Conservation (phyloP, 495 filamentous ascomycete genomes). For the Astrothelium subdiscretum region DNA sequence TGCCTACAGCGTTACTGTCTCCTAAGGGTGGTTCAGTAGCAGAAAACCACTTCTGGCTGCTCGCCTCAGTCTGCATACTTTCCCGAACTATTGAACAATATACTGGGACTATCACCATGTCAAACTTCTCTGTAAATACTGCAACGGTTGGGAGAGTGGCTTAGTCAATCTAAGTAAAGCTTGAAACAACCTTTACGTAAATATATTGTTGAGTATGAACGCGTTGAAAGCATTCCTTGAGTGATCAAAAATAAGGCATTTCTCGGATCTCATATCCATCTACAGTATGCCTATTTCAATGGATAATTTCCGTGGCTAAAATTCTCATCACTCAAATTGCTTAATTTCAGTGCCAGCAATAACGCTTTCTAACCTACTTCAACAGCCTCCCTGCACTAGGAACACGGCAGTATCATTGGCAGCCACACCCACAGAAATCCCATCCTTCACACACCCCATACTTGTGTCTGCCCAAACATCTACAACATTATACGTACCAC, state of each 20-base stretch:
- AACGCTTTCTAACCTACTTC: neutral
- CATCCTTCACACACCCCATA: slow-evolving; percentile 35
- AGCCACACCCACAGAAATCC: slow-evolving; percentile 28
- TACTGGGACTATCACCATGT: neutral
- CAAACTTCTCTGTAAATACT: neutral
- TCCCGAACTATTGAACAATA: too few relatives aligned
- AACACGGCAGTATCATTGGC: slow-evolving; percentile 42
- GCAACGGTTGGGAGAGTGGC: neutral
- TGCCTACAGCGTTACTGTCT: neutral
- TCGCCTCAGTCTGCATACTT: neutral
- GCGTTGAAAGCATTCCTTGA: neutral
- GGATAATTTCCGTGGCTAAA: too few relatives aligned
- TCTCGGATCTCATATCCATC: too few relatives aligned
- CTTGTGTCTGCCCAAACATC: slow-evolving; percentile 44
- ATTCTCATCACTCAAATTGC: too few relatives aligned
- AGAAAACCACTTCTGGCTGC: neutral
- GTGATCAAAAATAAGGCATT: too few relatives aligned
- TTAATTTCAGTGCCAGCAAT: too few relatives aligned
- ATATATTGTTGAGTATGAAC: neutral
- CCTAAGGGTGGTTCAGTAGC: neutral
- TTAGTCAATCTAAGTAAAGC: too few relatives aligned
- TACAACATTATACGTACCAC: slow-evolving; percentile 35
- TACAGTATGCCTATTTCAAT: too few relatives aligned
- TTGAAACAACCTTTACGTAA: neutral
- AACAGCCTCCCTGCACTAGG: slow-evolving; percentile 28